Base-by-base conservation (phyloP, 768 basidiomycete genomes). In the Termitomyces sp. region DNA sequence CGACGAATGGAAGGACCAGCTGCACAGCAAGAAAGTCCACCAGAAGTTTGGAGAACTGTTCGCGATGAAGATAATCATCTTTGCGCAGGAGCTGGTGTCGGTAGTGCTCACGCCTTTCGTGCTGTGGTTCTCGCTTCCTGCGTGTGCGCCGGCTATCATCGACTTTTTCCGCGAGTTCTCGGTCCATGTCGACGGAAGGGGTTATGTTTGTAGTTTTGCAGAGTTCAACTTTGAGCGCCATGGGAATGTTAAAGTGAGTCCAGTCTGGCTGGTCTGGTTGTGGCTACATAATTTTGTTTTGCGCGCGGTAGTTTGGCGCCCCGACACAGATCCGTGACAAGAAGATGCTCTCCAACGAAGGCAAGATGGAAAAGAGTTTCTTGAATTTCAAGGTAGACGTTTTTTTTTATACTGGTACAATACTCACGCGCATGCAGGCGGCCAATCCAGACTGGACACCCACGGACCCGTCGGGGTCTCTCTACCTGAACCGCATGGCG, bases 331-430 rank as follows among this genome's bases (percentile, higher is more conserved):
- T 79, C 8, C 75, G 78, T 13, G 89, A 93, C 62, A 85, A 85
- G 63, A 84, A 84, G 58, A 87, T 90, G 79, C 78, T 90, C 65
- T 92, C 90, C 5, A 91, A 90, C 60, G 90, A 96, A 63, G 92
- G 92, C 36, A 99, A 99, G 80, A 98, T 99, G 95, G 97, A 99
- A 78, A 97, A 98, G 76, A 92, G 90, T 70, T 92, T 97, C 75
- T 76, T 96, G 32, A 92, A 90, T 67, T 97, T 97, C 79, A 96
- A 95, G 75, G 87, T 84, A 43, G n/a, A n/a, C n/a, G n/a, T n/a
- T n/a, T n/a, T n/a, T n/a, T n/a, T n/a, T n/a, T n/a, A n/a, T n/a
- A n/a, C n/a, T 18, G n/a, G 41, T 20, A 9, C 20, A 7, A 22
- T 22, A 36, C 34, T 50, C 13, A 36, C 5, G 55, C 43, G 3